Percentiles rank a stretch among this genome's conserved stretches.
Evolutionary conservation across 495 filamentous ascomycete genomes (phyloP).

Genomic region (Cercophora sp.): DNA sequence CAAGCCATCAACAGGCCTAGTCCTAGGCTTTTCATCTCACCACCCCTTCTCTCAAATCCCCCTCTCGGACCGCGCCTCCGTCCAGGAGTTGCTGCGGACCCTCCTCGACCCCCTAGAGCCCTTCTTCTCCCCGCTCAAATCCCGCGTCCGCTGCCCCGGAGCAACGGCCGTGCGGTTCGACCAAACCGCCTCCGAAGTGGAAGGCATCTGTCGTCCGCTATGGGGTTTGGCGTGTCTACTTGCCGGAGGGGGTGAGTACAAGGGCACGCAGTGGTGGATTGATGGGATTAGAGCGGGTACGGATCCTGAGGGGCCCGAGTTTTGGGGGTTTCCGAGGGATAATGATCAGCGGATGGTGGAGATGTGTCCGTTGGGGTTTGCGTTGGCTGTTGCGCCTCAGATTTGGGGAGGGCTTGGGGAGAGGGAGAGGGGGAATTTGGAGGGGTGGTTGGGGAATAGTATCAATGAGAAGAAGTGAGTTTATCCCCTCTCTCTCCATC

Average conservation of each 20-base stretch:
- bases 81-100: constrained; percentile 55
- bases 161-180: constrained; percentile 67
- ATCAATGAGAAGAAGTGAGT: constrained; percentile 68
- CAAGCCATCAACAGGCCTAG: constrained; percentile 27
- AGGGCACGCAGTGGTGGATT: constrained; percentile 59
- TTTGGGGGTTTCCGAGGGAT: constrained; percentile 69
- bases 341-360: constrained; percentile 82
- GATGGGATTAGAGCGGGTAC: constrained; percentile 65
- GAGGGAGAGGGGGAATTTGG: constrained; percentile 57
- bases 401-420: constrained; percentile 65
- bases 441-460: constrained; percentile 61
- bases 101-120: constrained; percentile 60
- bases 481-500: background rate
- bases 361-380: constrained; percentile 68
- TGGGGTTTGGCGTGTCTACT: constrained; percentile 70
- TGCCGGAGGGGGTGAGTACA: constrained; percentile 60
- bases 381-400: constrained; percentile 58
- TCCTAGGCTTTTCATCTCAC: constrained; percentile 44
- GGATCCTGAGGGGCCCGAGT: constrained; percentile 61
- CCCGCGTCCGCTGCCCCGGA: constrained; percentile 57
- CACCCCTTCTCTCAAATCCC: constrained; percentile 50
- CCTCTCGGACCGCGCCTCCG: constrained; percentile 45
- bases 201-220: constrained; percentile 69
- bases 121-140: constrained; percentile 57
- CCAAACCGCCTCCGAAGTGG: constrained; percentile 70